A percentile compares a stretch with the other conserved stretches of the same genome.
Evolutionary conservation across 78 protist species (phyloP).

Genomic region (Trichosphaerium sp.): DNA sequence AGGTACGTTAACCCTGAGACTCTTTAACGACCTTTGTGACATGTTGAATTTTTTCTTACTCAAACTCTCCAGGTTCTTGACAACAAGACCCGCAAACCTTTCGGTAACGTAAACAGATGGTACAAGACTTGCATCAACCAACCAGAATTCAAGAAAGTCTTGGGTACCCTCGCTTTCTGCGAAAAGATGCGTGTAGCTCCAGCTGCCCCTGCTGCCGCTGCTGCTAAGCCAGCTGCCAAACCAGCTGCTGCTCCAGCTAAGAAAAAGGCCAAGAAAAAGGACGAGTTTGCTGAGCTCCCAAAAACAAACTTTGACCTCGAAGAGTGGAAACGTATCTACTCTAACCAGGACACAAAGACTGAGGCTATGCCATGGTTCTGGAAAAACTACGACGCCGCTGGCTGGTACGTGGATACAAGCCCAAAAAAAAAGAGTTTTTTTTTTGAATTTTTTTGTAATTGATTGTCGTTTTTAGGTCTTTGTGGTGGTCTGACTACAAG

Average conservation of each 20-base stretch:
- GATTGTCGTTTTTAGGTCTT: too few species aligned
- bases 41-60: conserved; percentile 17
- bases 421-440: too few species aligned
- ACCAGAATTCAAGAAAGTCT: conserved; percentile 54
- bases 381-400: conserved; percentile 46
- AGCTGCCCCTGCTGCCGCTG: conserved; percentile 6
- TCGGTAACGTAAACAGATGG: conserved; percentile 61
- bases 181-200: conserved; percentile 15
- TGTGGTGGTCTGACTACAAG: conserved; percentile 46
- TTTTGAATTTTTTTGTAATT: too few species aligned
- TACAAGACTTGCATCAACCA: conserved; percentile 67
- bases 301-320: conserved; percentile 41
- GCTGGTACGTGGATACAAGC: too few species aligned
- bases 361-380: conserved; percentile 59
- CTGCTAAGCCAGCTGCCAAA: conserved; percentile 40
- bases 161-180: conserved; percentile 42
- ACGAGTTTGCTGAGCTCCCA: conserved; percentile 46
- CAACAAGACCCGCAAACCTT: conserved; percentile 28
- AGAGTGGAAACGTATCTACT: conserved; percentile 65
- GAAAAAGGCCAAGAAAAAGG: conserved; percentile 4
- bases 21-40: neutral
- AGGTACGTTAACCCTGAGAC: neutral
- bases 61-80: too few species aligned
- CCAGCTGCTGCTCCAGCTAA: conserved; percentile 21
- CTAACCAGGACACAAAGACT: conserved; percentile 50